Evolutionary conservation across 768 basidiomycete genomes (phyloP).

Genomic region (Calocera cornea): DNA sequence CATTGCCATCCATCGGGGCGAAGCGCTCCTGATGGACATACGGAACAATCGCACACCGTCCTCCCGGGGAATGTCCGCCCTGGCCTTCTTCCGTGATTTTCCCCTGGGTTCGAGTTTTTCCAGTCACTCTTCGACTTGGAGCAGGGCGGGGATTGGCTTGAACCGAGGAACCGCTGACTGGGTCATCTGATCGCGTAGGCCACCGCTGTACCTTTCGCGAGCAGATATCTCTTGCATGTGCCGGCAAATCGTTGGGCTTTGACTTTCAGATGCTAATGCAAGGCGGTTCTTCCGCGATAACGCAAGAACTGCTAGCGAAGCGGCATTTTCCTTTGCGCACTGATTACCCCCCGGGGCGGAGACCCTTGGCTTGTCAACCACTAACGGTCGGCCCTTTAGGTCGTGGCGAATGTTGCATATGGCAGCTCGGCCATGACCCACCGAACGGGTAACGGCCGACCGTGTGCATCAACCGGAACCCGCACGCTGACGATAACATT

Average conservation of each 20-base stretch:
- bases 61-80: not conserved
- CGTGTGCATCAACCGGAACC: not conserved
- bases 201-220: not conserved
- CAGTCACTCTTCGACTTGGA: not conserved
- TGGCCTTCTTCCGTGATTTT: not conserved
- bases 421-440: not conserved
- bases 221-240: not conserved
- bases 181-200: not conserved
- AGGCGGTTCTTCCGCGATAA: not conserved
- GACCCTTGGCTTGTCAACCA: not conserved
- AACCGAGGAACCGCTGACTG: slow-evolving; percentile 1
- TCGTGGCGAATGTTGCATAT: not conserved
- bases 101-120: not conserved
- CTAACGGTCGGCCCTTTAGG: not conserved
- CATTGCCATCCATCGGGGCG: slow-evolving; percentile 5
- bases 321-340: not conserved
- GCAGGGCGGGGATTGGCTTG: not conserved
- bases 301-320: not conserved
- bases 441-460: not conserved
- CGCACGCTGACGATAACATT: not conserved
- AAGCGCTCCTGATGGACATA: not conserved
- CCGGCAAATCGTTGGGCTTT: not conserved
- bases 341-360: not conserved
- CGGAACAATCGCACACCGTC: not conserved
- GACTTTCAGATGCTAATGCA: not conserved